Evolutionary conservation across 2,329 filamentous ascomycete genomes (phyloP).

Genomic region (Tricladium varicosporioides): DNA sequence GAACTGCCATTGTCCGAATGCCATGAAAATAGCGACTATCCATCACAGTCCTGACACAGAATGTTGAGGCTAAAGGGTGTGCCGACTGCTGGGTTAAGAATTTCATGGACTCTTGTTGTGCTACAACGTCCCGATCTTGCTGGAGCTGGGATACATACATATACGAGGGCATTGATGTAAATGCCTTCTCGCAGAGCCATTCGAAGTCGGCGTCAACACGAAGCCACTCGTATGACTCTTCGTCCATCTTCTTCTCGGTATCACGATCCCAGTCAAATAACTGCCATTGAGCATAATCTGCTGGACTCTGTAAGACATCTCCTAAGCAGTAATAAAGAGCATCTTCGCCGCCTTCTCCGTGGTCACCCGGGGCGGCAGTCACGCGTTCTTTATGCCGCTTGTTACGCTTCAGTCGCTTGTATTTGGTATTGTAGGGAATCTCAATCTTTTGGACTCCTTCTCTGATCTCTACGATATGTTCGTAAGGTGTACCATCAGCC

Average conservation of each 20-base stretch:
- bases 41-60: slow-evolving; percentile 84
- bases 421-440: slow-evolving; percentile 98
- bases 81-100: slow-evolving; percentile 66
- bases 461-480: slow-evolving; percentile 95
- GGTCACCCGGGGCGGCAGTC: slow-evolving; percentile 61
- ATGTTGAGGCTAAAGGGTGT: slow-evolving; percentile 82
- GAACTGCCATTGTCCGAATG: slow-evolving; percentile 81
- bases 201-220: slow-evolving; percentile 97
- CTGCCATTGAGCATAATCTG: slow-evolving; percentile 81
- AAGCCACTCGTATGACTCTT: slow-evolving; percentile 98
- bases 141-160: slow-evolving; percentile 98
- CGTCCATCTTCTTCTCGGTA: slow-evolving; percentile 86
- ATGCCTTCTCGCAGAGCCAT: slow-evolving; percentile 85
- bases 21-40: slow-evolving; percentile 92
- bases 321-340: slow-evolving; percentile 87
- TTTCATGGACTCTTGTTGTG: slow-evolving; percentile 75
- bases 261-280: slow-evolving; percentile 87
- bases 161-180: slow-evolving; percentile 80
- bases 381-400: slow-evolving; percentile 77
- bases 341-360: slow-evolving; percentile 69
- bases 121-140: slow-evolving; percentile 93
- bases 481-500: slow-evolving; percentile 95
- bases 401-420: slow-evolving; percentile 92
- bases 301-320: slow-evolving; percentile 79
- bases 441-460: slow-evolving; percentile 83